Evolutionary conservation across 768 basidiomycete species (phyloP), one percentile per base, ranked within the genome.

Genomic region (Pisolithus tinctorius): DNA sequence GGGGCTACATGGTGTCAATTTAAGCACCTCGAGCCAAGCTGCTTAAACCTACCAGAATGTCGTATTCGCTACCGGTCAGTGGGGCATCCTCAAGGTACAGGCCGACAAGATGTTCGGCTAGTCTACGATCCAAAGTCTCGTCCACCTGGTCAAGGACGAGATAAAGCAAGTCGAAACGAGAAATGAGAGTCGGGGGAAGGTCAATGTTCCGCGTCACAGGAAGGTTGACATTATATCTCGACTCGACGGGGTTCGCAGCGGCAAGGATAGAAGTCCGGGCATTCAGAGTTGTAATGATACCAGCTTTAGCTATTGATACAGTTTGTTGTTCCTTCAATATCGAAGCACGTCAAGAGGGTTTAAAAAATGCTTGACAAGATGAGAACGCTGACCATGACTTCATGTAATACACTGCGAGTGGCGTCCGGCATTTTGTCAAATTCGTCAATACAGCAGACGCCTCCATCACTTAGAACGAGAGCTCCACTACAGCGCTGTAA

Each of bases 381-480:
- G 54, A 9, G 4, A n/a, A 29, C 48, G 58, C 76, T 48, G 57
- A 91, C 90, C 95, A 98, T 98, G 14, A 96, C 94, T 82, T 98
- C 95, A 69, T 99, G 96, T 42, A 99, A 80, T 8, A 98, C 95
- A 64, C 96, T 97, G 44, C 96, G 85, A 41, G 96, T 98, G 4
- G 90, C 82, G 54, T 97, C 87, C 34, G 94, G 93, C 96, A 99
- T 99, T 69, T 99, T 99, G 72, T 99, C 96, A 60, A 99, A 98
- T 69, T 98, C 95, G 59, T 98, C 95, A 58, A 98, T 98, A 64
- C 95, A 98, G 65, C 93, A 97, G 4, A 97, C 93, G 65, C 94
- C 95, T 1, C 95, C 95, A 58, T 97, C 95, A 64, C 88, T 91
- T 53, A 97, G 70, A 1, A 96, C 94, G 10, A 97, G 81, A 0